Base-by-base conservation (phyloP, 1,139 yeast genomes). In the Meyerozyma athensensis region DNA sequence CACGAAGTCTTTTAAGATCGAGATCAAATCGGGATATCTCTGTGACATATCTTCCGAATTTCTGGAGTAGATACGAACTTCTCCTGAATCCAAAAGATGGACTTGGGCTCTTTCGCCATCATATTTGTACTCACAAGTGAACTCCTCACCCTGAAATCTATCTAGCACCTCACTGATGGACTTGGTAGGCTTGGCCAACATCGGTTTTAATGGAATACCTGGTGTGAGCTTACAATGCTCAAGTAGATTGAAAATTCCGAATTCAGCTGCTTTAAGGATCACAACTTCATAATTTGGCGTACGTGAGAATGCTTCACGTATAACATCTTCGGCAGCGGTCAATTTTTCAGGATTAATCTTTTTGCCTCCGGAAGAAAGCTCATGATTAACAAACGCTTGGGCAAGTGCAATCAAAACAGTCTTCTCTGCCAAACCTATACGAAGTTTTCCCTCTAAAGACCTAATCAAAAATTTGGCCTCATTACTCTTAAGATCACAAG, bases 41-140 rank as follows among this genome's bases (percentile, higher is more conserved):
- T 86, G 87, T 0, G 96, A 84, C 98, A 92, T 92, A 59, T 94
- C 94, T 65, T 92, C 99, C 36, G 95, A 86, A 59, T 92, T 92
- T 61, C 99, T 77, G 1, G 97, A 89, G 56, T 87, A 92, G 7
- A 92, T 83, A 38, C 77, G 71, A 47, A 89, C 81, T 8, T 68
- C 54, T 0, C 96, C 96, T 49, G 77, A 77, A 1, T 68, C 62
- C 14, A 86, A 59, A 26, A 84, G 61, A 58, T 92, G 99, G 7
- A 92, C 83, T 56, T 92, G 99, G 0, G 97, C 97, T 50, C 99
- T 76, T 61, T 94, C 98, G 34, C 99, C 99, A 58, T 92, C 98
- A 54, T 92, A 92, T 55, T 92, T 92, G 64, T 90, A 92, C 56
- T 92, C 98, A 57, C 97, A 90, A 0, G 97, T 89, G 54, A 92